phyloP scores from a whole-genome alignment of 2,329 filamentous ascomycete genomes.

The Mycosphaerella arachidis region DNA sequence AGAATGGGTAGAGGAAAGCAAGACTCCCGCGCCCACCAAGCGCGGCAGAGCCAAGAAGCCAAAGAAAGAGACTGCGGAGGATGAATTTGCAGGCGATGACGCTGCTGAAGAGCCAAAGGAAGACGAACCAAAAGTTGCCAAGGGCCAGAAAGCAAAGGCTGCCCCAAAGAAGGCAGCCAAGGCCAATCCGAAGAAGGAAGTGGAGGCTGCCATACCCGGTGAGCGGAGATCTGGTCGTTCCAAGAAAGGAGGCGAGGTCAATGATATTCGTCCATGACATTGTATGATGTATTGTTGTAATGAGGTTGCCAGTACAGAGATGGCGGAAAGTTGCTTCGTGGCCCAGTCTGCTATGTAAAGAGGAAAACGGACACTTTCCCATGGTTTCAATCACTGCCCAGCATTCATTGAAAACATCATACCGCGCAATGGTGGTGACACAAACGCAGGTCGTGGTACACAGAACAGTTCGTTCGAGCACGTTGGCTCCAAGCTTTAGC shows the following conservation, averaged over 20 bases:
- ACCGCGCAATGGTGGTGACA: background rate
- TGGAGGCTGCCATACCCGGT: constrained; percentile 17
- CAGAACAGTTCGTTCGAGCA: background rate
- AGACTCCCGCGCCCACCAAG: constrained; percentile 6
- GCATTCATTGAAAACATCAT: background rate
- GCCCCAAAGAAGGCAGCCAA: constrained; percentile 8
- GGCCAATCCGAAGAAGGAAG: constrained; percentile 16
- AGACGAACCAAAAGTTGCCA: constrained; percentile 9
- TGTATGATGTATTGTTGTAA: background rate
- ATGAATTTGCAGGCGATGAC: constrained; percentile 9
- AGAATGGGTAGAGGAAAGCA: constrained; percentile 3
- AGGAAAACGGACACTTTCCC: background rate
- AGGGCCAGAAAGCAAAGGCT: constrained; percentile 13
- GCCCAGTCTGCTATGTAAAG: background rate
- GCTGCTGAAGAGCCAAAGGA: constrained; percentile 11
- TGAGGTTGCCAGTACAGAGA: background rate
- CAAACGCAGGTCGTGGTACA: background rate
- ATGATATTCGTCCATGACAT: background rate
- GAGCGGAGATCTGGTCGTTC: constrained; percentile 19
- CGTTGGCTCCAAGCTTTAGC: background rate
- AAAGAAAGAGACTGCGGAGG: constrained; percentile 9
- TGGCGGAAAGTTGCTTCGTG: background rate
- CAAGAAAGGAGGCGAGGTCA: constrained; percentile 8
- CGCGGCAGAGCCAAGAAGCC: constrained; percentile 12
- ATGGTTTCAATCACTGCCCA: background rate